Conservation (phyloP, 345 rosid species). For the Adansonia digitata region DNA sequence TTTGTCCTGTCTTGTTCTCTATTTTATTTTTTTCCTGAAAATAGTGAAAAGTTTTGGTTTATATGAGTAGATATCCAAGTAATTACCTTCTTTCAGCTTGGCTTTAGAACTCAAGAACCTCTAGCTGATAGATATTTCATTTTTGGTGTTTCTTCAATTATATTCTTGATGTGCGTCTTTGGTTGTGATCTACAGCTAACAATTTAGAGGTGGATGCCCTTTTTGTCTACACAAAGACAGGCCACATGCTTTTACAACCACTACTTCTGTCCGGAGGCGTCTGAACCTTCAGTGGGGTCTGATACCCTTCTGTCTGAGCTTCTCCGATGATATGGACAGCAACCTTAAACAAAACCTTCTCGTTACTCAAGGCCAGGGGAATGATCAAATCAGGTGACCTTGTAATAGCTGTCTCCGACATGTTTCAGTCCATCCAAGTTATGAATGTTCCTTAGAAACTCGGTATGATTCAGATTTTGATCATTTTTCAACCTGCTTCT, state of each 20-base stretch:
- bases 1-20: not conserved
- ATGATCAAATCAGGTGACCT: slow-evolving; percentile 69
- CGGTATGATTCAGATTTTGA: not conserved
- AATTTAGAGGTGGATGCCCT: slow-evolving; percentile 90
- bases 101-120: not conserved
- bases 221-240: slow-evolving; percentile 86
- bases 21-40: not conserved
- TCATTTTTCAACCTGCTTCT: not conserved
- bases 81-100: too few relatives aligned
- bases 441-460: slow-evolving; percentile 71
- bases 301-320: slow-evolving; percentile 92
- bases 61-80: too few relatives aligned
- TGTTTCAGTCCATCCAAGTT: slow-evolving; percentile 96
- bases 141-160: slow-evolving; percentile 21
- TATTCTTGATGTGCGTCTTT: slow-evolving; percentile 21
- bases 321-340: slow-evolving; percentile 94
- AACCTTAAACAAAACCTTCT: slow-evolving; percentile 90
- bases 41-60: not conserved
- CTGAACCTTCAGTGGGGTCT: slow-evolving; percentile 97
- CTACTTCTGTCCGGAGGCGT: slow-evolving; percentile 75
- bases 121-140: not conserved
- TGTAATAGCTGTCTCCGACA: slow-evolving; percentile 91
- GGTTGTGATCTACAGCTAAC: slow-evolving; percentile 60
- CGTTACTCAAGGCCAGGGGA: slow-evolving; percentile 65
- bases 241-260: slow-evolving; percentile 91